Evolutionary conservation across 1,139 yeast species (phyloP).

Genomic region (Blastobotrys arbuscula): DNA sequence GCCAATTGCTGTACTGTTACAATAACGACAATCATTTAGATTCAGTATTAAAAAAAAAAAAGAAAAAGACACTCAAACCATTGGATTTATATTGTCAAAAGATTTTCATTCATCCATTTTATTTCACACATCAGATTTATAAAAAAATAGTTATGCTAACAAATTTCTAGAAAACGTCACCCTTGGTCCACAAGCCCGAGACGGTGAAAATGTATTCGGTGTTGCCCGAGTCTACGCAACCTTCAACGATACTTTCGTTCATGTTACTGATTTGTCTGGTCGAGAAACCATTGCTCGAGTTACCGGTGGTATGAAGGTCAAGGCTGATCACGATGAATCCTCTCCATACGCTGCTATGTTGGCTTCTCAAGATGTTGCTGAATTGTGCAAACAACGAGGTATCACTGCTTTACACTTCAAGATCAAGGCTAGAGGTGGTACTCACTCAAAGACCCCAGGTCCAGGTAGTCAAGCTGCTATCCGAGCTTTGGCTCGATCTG

Average conservation of each 20-base stretch:
- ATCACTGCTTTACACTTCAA: slow-evolving; percentile 99
- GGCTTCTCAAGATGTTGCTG: slow-evolving; percentile 99
- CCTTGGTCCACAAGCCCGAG: slow-evolving; percentile 83
- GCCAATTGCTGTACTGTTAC: too few species aligned
- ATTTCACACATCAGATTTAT: not conserved
- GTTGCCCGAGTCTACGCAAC: slow-evolving; percentile 99
- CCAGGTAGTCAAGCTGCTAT: slow-evolving; percentile 99
- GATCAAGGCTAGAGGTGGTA: slow-evolving; percentile 99
- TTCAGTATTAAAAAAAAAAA: too few species aligned
- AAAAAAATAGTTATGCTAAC: not conserved
- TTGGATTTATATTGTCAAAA: too few species aligned
- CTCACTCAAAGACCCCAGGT: slow-evolving; percentile 99
- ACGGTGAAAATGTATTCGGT: slow-evolving; percentile 98
- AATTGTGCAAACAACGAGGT: slow-evolving; percentile 98
- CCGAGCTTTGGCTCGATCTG: slow-evolving; percentile 99
- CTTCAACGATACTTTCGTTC: slow-evolving; percentile 99
- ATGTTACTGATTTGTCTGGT: slow-evolving; percentile 99
- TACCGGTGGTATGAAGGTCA: slow-evolving; percentile 99
- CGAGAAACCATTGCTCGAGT: slow-evolving; percentile 99
- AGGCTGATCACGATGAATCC: slow-evolving; percentile 99
- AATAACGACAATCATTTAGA: too few species aligned
- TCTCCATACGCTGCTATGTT: slow-evolving; percentile 99
- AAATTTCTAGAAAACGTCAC: slow-evolving; percentile 45
- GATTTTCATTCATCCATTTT: too few species aligned
- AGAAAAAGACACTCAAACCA: too few species aligned